Conservation (phyloP, 768 basidiomycete species). For the button mushroom (Agaricus bisporus) region DNA sequence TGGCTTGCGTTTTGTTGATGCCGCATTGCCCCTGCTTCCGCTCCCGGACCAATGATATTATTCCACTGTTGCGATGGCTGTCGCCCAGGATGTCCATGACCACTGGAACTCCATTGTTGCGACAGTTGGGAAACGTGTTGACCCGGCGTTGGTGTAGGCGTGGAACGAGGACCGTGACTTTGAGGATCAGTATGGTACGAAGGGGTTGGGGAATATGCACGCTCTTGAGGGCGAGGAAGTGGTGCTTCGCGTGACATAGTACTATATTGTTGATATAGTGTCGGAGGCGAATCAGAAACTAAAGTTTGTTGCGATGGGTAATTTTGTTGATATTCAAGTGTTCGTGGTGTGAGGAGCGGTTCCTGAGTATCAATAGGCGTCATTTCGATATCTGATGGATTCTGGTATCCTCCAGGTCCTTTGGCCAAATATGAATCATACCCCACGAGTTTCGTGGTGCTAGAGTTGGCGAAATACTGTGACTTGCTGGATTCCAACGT, state of each 20-base stretch:
- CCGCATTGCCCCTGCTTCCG: background rate
- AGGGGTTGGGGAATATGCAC: slow-evolving; percentile 31
- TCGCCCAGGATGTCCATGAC: slow-evolving; percentile 8
- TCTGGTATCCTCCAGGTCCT: slow-evolving; percentile 27
- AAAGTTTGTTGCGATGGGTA: slow-evolving; percentile 34
- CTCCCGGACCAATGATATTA: background rate
- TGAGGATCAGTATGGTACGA: slow-evolving; percentile 17
- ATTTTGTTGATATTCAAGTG: slow-evolving; percentile 27
- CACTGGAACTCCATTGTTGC: slow-evolving; percentile 8
- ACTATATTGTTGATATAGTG: slow-evolving; percentile 32
- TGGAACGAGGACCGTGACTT: slow-evolving; percentile 10
- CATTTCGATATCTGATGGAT: slow-evolving; percentile 43
- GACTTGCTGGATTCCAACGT: slow-evolving; percentile 37
- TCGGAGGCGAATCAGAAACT: slow-evolving; percentile 33
- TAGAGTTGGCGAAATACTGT: slow-evolving; percentile 29
- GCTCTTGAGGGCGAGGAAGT: slow-evolving; percentile 51
- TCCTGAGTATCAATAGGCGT: slow-evolving; percentile 54
- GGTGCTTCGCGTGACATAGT: slow-evolving; percentile 52
- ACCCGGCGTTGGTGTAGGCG: slow-evolving; percentile 7
- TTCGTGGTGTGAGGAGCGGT: slow-evolving; percentile 45
- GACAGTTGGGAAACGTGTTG: slow-evolving; percentile 10
- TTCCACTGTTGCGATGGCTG: slow-evolving; percentile 12
- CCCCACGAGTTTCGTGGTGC: slow-evolving; percentile 26
- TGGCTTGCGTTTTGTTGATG: slow-evolving; percentile 3
- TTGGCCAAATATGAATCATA: slow-evolving; percentile 56